A percentile compares a stretch with the other conserved stretches of the same genome.
Conservation (phyloP, 768 basidiomycete genomes). For the Leucogyrophana mollusca region DNA sequence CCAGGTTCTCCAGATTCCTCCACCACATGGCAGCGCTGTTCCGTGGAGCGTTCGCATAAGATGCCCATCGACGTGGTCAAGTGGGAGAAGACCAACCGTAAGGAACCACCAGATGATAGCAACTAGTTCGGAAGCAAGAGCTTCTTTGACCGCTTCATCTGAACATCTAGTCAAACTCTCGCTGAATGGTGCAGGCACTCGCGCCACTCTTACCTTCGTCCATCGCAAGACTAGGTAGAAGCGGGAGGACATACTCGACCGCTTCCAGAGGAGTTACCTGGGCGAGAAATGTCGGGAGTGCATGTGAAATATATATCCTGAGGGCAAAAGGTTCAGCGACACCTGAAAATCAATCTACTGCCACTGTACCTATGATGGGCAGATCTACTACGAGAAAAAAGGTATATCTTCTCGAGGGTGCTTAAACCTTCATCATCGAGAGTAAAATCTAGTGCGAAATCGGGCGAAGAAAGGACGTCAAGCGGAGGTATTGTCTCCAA, state of each 20-base stretch:
- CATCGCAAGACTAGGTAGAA: constrained; percentile 81
- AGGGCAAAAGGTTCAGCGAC: constrained; percentile 25
- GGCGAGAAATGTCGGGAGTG: constrained; percentile 74
- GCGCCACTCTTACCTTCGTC: constrained; percentile 65
- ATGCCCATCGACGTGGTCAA: neutral
- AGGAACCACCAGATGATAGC: constrained; percentile 93
- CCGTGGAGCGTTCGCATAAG: constrained; percentile 5
- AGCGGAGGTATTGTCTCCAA: constrained; percentile 24
- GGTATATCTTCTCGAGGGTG: constrained; percentile 89
- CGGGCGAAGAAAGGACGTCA: constrained; percentile 25
- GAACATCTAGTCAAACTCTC: constrained; percentile 7
- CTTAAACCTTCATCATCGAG: constrained; percentile 80
- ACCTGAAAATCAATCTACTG: neutral
- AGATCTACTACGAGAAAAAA: constrained; percentile 79
- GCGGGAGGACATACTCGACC: constrained; percentile 88
- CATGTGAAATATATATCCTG: constrained; percentile 81
- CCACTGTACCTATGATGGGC: constrained; percentile 49
- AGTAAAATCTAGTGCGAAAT: constrained; percentile 36
- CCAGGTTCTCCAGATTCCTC: constrained; percentile 37
- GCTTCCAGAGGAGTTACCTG: constrained; percentile 84
- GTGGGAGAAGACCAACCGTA: constrained; percentile 40
- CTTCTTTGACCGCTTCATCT: constrained; percentile 90
- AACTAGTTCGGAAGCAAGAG: constrained; percentile 77
- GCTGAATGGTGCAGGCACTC: neutral
- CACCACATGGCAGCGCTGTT: constrained; percentile 66